These are phyloP conservation scores for Silene uniflora DNA, from an alignment of 148 eudicot genomes.

Conservation along the genomic window DNA sequence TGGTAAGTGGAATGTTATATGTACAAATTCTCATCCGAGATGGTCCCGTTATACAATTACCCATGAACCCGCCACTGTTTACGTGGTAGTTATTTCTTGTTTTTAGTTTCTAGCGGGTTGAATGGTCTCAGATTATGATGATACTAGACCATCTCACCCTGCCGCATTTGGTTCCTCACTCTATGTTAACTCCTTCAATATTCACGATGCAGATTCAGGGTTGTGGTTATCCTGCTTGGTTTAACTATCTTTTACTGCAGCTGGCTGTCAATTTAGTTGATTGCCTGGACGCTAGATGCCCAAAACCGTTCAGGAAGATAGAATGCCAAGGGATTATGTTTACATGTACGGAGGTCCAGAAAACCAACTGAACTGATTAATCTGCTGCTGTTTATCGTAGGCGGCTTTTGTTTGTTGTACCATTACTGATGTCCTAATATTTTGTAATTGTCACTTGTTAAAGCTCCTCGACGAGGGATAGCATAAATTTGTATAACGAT, in stretches of 20 bases:
- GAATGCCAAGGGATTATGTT: background rate
- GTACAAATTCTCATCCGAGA: background rate
- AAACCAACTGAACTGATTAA: background rate
- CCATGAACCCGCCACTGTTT: background rate
- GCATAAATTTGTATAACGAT: no score
- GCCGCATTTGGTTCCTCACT: background rate
- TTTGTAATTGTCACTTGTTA: background rate
- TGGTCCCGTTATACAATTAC: background rate
- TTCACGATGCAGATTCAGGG: constrained; percentile 9
- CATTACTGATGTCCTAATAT: background rate
- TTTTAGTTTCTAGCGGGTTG: background rate
- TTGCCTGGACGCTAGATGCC: background rate
- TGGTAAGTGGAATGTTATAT: background rate
- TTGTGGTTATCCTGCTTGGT: background rate
- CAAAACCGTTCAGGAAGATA: background rate
- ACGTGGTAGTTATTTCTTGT: background rate
- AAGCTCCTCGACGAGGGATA: background rate
- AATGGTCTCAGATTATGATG: no score
- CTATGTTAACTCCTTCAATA: background rate
- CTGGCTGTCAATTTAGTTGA: background rate
- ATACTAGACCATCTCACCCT: no score
- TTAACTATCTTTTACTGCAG: no score
- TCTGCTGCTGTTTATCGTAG: constrained; percentile 2
- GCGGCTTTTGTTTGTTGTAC: constrained; percentile 7
- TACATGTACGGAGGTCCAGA: background rate